Evolutionary conservation across 208 protist genomes (phyloP), one percentile per base, ranked within the genome.

Genomic region (Leishmania tarentolae): DNA sequence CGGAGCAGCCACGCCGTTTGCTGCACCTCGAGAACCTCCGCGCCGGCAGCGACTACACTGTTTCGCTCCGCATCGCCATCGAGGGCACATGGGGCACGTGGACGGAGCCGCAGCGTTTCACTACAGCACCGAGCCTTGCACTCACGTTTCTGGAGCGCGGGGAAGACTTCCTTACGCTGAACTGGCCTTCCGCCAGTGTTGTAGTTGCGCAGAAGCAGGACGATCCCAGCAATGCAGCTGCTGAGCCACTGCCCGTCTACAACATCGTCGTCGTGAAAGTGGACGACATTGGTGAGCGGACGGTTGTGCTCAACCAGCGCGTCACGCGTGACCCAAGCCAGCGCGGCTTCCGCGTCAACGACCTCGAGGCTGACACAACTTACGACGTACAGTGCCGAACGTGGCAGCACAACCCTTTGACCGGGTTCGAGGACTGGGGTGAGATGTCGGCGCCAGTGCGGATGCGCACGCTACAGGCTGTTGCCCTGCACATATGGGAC

Each of bases 101-200:
- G 95, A 94, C 91, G n/a, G 91, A 97, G 82, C 88, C 89, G 28
- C 44, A 82, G 53, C 70, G 70, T 31, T 96, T 95, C 81, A 80
- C 82, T 21, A 97, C 95, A 15, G 65, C 79, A 50, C 66, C 87
- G 2, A 89, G 74, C 69, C 80, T 83, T 11, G 70, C 82, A 0
- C 66, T 97, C 31, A 88, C 83, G 5, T 94, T 95, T 68, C 71
- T 93, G 17, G 94, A 97, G 76, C 92, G 95, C 42, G 93, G 94
- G n/a, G 95, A 98, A 81, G 90, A 97, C 84, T 97, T 95, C 80
- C 87, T 98, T 69, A 93, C 89, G 28, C 59, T 98, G 11, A 83
- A 82, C 73, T 94, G 91, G 93, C 88, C 90, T 11, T 83, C 75
- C 17, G 76, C 66, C 65, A 65, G 59, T 13, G 63, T 80, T 59